These are phyloP conservation scores for Penicillium odoratum DNA, from an alignment of 495 filamentous ascomycete species.

Conservation along the genomic window DNA sequence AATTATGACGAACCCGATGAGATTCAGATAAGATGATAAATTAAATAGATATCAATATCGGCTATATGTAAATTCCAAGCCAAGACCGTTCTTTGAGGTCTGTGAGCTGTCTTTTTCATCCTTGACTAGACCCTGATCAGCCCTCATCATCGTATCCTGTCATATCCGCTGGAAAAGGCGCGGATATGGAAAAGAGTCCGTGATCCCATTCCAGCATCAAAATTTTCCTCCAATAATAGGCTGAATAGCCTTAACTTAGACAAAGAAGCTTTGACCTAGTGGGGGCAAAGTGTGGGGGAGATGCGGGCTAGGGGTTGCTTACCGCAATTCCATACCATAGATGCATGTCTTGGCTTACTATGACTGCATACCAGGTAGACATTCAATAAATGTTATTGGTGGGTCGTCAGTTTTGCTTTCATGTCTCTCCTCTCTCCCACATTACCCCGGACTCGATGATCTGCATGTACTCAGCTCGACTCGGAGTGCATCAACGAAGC, in stretches of 20 bases:
- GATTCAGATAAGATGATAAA: too few species aligned
- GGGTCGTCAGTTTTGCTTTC: not conserved
- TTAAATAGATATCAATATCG: too few species aligned
- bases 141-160: not conserved
- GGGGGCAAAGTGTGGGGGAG: not conserved
- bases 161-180: not conserved
- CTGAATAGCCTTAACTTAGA: not conserved
- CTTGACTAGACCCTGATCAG: too few species aligned
- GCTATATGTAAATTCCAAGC: too few species aligned
- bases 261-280: not conserved
- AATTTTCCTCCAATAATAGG: not conserved
- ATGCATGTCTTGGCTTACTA: not conserved
- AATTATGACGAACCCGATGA: too few species aligned
- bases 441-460: not conserved
- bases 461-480: not conserved
- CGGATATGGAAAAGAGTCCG: slow-evolving; percentile 3
- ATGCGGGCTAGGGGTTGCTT: not conserved
- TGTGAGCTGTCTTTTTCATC: too few species aligned
- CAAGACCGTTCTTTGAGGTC: too few species aligned
- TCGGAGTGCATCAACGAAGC: not conserved
- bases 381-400: not conserved
- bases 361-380: not conserved
- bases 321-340: not conserved
- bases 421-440: not conserved
- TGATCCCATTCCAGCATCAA: not conserved